phyloP scores from a whole-genome alignment of 495 filamentous ascomycete species.

The Lophiotrema nucula region DNA sequence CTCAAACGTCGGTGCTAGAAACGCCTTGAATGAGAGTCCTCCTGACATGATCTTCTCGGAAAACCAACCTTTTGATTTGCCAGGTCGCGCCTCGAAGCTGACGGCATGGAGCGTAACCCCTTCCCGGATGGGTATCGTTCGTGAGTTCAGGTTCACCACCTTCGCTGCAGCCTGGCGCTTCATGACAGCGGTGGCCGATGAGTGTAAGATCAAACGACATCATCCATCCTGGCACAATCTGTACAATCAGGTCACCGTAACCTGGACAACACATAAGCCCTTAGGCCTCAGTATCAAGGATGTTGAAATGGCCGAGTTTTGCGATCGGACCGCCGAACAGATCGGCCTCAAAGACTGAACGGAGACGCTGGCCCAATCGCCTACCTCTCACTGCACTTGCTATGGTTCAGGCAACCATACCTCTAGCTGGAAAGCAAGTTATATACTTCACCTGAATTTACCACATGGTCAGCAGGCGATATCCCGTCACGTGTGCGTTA shows the following conservation, averaged over 20 bases:
- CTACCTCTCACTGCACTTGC: too few relatives aligned
- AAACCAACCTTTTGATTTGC: conserved; percentile 15
- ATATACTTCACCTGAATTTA: too few relatives aligned
- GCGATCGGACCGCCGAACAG: conserved; percentile 18
- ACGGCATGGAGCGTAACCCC: conserved; percentile 19
- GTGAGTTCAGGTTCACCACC: conserved; percentile 24
- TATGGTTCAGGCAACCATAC: too few relatives aligned
- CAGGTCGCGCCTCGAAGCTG: conserved; percentile 11
- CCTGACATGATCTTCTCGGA: conserved; percentile 17
- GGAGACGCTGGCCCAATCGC: too few relatives aligned
- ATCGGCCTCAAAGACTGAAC: conserved; percentile 13
- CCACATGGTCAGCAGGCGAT: too few relatives aligned
- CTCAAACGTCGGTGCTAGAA: too few relatives aligned
- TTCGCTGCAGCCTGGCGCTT: conserved; percentile 28
- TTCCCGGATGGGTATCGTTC: conserved; percentile 17
- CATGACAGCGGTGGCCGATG: conserved; percentile 27
- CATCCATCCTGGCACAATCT: conserved; percentile 31
- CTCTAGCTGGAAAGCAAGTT: too few relatives aligned
- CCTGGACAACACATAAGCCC: conserved; percentile 32
- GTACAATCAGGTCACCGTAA: conserved; percentile 29
- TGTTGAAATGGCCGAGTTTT: conserved; percentile 33
- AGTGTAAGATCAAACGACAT: conserved; percentile 26
- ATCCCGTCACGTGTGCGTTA: too few relatives aligned
- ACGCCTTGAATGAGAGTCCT: too few relatives aligned
- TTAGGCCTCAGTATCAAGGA: conserved; percentile 28